Base-by-base conservation (phyloP, 352 stramenopile genomes). In the Salisapilia sapeloensis region DNA sequence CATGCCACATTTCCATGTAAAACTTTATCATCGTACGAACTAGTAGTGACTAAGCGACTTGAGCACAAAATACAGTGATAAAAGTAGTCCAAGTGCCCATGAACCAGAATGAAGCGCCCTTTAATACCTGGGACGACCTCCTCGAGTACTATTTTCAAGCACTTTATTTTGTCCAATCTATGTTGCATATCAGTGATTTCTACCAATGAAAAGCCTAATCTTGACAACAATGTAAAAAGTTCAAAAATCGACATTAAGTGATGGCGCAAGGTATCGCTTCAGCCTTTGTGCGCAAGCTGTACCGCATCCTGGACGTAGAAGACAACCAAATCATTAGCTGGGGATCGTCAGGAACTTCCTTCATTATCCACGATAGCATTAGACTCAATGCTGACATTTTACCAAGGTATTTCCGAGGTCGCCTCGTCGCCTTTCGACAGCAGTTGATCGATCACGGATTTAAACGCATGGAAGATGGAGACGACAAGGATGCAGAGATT, bases 281-380 rank as follows among this genome's bases (percentile, higher is more conserved):
- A 35, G 69, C 65, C 40, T 85, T 85, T 36, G 63, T 85, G 46
- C 57, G 69, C 38, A 85, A 85, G 46, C 63, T 85, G 14, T 85
- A 85, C 51, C 61, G 60, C 44, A 80, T 85, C 46, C 43, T 85
- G 28, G 65, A 85, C 48, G 57, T 78, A 30, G 65, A 82, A 44
- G 74, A 51, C 41, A 46, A 54, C 35, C 35, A 46, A 20, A 62
- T 85, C 43, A 60, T 85, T 38, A 28, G 32, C 21, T 85, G 69
- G 69, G 65, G 78, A 41, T 33, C 36, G 7, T 33, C 38, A 19
- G 65, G 65, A 6, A 34, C 25, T n/a, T 77, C 57, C 40, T 85
- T 85, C 47, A 77, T 60, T 18, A 65, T 85, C 37, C 56, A 66
- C 29, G 65, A 85, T 48, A 53, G 44, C 30, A 52, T 67, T 6